These are phyloP conservation scores for Nissolia schottii DNA, from an alignment of 306 rosid species.

Conservation along the genomic window DNA sequence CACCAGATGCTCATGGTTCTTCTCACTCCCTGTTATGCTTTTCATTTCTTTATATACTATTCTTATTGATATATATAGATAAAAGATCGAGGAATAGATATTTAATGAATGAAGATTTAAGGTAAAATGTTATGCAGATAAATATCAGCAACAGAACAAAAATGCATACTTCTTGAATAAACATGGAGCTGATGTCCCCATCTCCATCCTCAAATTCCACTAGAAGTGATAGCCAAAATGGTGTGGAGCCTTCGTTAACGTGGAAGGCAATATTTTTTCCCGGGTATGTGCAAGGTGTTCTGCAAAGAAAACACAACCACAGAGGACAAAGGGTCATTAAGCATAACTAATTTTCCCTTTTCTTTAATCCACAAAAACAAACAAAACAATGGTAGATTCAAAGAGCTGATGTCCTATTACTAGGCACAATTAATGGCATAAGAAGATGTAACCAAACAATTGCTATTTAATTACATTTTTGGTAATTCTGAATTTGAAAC, in stretches of 20 bases:
- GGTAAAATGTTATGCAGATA: neutral
- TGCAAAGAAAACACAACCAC: neutral
- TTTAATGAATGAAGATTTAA: neutral
- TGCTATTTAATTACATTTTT: too few relatives aligned
- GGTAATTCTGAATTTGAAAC: too few relatives aligned
- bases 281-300: constrained; percentile 69
- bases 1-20: neutral
- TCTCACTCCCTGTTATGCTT: neutral
- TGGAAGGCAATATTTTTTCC: constrained; percentile 70
- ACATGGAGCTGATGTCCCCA: constrained; percentile 83
- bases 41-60: neutral
- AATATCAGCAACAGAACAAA: neutral
- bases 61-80: neutral
- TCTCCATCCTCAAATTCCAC: constrained; percentile 81
- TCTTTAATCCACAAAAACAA: neutral
- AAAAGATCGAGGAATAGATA: neutral
- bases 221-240: constrained; percentile 74
- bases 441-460: too few relatives aligned
- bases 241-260: constrained; percentile 90
- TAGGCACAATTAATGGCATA: too few relatives aligned
- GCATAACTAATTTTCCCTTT: neutral
- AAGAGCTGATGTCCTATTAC: too few relatives aligned
- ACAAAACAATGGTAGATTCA: too few relatives aligned
- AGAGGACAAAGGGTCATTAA: neutral
- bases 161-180: constrained; percentile 54